phyloP scores from a whole-genome alignment of 352 stramenopile genomes.

The Globisporangium mamillatum region DNA sequence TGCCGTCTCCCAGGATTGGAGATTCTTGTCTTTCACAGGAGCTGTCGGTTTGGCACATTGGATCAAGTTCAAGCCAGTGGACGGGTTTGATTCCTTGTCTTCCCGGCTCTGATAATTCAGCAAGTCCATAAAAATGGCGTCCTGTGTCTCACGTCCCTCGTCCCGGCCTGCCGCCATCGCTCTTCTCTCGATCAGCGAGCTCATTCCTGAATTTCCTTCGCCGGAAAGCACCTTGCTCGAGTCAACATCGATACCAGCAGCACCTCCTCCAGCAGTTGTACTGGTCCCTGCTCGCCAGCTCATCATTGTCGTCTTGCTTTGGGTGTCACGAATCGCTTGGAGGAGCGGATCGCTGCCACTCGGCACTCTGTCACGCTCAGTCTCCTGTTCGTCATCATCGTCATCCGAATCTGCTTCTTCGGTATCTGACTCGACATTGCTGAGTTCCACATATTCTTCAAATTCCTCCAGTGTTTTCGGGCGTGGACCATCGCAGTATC shows the following conservation, averaged over 20 bases:
- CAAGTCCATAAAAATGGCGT: slow-evolving; percentile 67
- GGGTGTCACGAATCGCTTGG: slow-evolving; percentile 55
- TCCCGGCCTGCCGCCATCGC: slow-evolving; percentile 46
- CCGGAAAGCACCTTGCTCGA: slow-evolving; percentile 36
- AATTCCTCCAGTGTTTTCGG: slow-evolving; percentile 60
- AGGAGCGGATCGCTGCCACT: slow-evolving; percentile 53
- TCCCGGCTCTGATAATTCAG: slow-evolving; percentile 56
- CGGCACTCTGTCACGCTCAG: slow-evolving; percentile 28
- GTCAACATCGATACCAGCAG: slow-evolving; percentile 14
- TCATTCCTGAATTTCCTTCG: slow-evolving; percentile 78
- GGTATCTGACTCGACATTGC: slow-evolving; percentile 19
- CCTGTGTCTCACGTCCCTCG: slow-evolving; percentile 50
- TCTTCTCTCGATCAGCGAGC: slow-evolving; percentile 58
- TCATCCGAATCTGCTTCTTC: slow-evolving; percentile 31
- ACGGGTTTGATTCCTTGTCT: slow-evolving; percentile 33
- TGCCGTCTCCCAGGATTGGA: slow-evolving; percentile 73
- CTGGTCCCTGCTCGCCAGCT: slow-evolving; percentile 52
- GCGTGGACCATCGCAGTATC: slow-evolving; percentile 52
- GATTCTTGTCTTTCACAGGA: slow-evolving; percentile 48
- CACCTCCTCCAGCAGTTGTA: slow-evolving; percentile 13
- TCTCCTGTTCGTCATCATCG: slow-evolving; percentile 21
- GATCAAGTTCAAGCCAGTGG: slow-evolving; percentile 15
- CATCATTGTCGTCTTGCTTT: slow-evolving; percentile 61
- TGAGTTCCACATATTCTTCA: slow-evolving; percentile 32
- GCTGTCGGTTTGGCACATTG: slow-evolving; percentile 40